Conservation (phyloP, 1,284 basidiomycete genomes). For the Pseudozyma thailandica region DNA sequence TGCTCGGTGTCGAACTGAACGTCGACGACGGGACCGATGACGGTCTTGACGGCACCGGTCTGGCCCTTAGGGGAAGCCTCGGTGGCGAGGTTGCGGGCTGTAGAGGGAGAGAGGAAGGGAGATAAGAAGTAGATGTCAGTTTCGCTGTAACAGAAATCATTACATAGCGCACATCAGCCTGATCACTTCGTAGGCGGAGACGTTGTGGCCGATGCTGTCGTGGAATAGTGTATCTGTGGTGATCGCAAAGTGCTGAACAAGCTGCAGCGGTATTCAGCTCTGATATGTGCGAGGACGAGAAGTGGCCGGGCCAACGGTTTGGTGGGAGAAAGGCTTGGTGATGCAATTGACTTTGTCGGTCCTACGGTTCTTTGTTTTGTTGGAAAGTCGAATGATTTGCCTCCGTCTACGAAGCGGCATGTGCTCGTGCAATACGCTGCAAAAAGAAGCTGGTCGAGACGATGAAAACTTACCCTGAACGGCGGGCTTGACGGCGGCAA, state of each 20-base stretch:
- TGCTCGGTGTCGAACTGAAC: slow-evolving; percentile 77
- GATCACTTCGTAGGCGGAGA: neutral
- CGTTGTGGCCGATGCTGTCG: too few species aligned
- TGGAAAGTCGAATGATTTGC: neutral
- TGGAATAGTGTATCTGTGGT: too few species aligned
- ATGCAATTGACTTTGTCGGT: too few species aligned
- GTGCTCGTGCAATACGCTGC: neutral
- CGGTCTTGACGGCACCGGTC: slow-evolving; percentile 65
- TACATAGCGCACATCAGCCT: neutral
- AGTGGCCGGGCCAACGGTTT: too few species aligned
- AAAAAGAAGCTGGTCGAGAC: neutral
- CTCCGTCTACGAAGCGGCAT: neutral
- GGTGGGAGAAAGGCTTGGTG: too few species aligned
- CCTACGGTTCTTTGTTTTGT: too few species aligned
- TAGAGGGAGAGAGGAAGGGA: neutral
- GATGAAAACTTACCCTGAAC: slow-evolving; percentile 34
- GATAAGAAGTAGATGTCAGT: neutral
- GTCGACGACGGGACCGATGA: slow-evolving; percentile 88
- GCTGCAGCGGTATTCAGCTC: too few species aligned
- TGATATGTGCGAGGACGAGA: too few species aligned
- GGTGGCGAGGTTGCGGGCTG: slow-evolving; percentile 60
- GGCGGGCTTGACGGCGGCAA: slow-evolving; percentile 45
- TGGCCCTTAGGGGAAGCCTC: slow-evolving; percentile 52
- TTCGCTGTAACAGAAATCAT: neutral
- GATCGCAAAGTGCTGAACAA: too few species aligned